These are phyloP conservation scores for Wallacemonas sp. DNA, from an alignment of 208 protist species.

Conservation along the genomic window DNA sequence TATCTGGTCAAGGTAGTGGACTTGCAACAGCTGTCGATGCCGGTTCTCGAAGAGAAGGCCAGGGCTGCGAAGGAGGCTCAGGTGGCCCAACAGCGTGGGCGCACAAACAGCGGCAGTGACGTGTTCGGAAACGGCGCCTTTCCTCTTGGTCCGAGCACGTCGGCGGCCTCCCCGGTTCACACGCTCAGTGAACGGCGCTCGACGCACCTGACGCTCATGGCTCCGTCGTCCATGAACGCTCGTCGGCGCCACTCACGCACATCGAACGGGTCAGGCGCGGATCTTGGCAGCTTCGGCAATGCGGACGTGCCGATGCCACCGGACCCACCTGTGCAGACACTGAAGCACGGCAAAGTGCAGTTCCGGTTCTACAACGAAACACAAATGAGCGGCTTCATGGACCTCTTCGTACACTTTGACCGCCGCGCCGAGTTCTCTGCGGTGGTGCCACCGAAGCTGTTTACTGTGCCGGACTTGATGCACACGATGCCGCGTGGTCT, in stretches of 20 bases:
- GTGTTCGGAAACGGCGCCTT: no score
- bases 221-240: not conserved
- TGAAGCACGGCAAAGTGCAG: conserved; percentile 76
- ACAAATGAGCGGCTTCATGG: conserved; percentile 57
- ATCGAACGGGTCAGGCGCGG: conserved; percentile 1
- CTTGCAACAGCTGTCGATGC: conserved; percentile 19
- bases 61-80: conserved; percentile 3
- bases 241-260: not conserved
- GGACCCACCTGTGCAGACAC: conserved; percentile 25
- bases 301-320: conserved; percentile 27
- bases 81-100: not conserved
- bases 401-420: conserved; percentile 72
- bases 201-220: not conserved
- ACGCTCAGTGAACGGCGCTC: not conserved
- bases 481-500: conserved; percentile 66
- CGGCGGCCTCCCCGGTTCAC: not conserved
- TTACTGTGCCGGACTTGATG: conserved; percentile 59
- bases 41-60: conserved; percentile 5
- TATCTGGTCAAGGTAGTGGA: conserved; percentile 32
- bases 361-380: conserved; percentile 76
- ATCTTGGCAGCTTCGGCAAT: conserved; percentile 18
- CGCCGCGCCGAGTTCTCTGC: conserved; percentile 66
- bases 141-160: no score
- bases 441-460: conserved; percentile 40
- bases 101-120: not conserved